Evolutionary conservation across 352 stramenopile genomes (phyloP).

Genomic region (Phytophthora pini): DNA sequence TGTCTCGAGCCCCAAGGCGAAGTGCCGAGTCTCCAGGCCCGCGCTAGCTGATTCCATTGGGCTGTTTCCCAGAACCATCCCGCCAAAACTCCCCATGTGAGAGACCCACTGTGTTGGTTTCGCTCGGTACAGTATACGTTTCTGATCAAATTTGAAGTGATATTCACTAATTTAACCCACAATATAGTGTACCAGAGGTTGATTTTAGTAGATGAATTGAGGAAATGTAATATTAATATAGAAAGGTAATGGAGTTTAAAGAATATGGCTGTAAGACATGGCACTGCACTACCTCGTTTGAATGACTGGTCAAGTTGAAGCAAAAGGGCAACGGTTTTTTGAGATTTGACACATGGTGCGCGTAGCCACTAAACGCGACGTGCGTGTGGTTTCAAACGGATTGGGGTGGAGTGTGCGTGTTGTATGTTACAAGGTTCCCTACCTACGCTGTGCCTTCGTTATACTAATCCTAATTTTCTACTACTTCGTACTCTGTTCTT

Average conservation of each 20-base stretch:
- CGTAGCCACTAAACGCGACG: neutral
- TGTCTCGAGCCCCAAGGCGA: conserved; percentile 31
- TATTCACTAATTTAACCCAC: too few species aligned
- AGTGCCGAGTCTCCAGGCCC: conserved; percentile 23
- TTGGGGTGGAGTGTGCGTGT: conserved; percentile 4
- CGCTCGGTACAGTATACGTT: neutral
- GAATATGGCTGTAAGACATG: too few species aligned
- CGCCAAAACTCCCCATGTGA: conserved; percentile 32
- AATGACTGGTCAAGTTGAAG: conserved; percentile 32
- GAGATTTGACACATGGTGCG: conserved; percentile 17
- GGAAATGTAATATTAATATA: too few species aligned
- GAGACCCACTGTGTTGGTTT: conserved; percentile 36
- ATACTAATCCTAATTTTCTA: conserved; percentile 27
- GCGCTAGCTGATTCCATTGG: conserved; percentile 37
- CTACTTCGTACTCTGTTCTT: conserved; percentile 10
- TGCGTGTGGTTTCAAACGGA: conserved; percentile 14
- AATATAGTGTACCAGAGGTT: too few species aligned
- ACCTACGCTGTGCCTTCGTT: conserved; percentile 8
- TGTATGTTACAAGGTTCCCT: conserved; percentile 29
- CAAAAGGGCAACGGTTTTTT: conserved; percentile 9
- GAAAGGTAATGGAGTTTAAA: too few species aligned
- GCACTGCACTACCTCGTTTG: neutral
- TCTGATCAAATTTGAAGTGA: too few species aligned
- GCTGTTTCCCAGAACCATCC: conserved; percentile 45
- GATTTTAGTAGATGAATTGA: too few species aligned